Conservation (phyloP, 2,329 filamentous ascomycete genomes). For the Gnomoniopsis smithogilvyi region DNA sequence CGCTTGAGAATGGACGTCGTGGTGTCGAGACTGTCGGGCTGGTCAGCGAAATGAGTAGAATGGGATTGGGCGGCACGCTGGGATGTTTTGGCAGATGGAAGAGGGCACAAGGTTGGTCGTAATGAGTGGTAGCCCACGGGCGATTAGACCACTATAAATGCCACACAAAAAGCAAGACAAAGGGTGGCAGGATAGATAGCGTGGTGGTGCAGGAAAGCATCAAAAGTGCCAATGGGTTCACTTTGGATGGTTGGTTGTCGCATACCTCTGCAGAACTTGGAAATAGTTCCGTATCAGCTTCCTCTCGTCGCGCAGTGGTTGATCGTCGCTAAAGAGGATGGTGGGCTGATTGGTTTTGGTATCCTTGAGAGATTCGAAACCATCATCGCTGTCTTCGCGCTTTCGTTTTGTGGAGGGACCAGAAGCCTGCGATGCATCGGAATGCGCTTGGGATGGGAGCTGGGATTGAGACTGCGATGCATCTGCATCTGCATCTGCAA, state of each 20-base stretch:
- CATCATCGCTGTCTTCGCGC: conserved; percentile 45
- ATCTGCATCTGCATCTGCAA: conserved; percentile 14
- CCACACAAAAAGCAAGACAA: no score
- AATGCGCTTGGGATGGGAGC: conserved; percentile 17
- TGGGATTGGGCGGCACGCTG: not conserved
- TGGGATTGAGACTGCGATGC: conserved; percentile 19
- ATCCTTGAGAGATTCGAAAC: conserved; percentile 14
- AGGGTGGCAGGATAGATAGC: not conserved
- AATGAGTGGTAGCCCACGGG: no score
- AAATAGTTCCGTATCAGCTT: conserved; percentile 39
- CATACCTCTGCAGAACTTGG: conserved; percentile 40
- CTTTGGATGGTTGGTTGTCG: conserved; percentile 7
- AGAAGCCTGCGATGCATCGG: conserved; percentile 26
- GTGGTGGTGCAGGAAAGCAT: not conserved
- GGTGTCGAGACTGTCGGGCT: conserved; percentile 47
- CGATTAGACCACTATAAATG: no score
- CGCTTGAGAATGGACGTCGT: conserved; percentile 53
- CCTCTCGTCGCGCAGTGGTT: conserved; percentile 28
- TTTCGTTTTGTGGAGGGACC: conserved; percentile 50
- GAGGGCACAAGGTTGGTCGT: no score
- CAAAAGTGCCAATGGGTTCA: conserved; percentile 19
- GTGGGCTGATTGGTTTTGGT: conserved; percentile 22
- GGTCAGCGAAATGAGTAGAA: conserved; percentile 26
- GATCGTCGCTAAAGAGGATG: conserved; percentile 15
- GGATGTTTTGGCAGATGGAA: not conserved